These are phyloP conservation scores for Blastocladiella emersonii DNA, from an alignment of 371 early-diverging fungal genomes.

Conservation along the genomic window DNA sequence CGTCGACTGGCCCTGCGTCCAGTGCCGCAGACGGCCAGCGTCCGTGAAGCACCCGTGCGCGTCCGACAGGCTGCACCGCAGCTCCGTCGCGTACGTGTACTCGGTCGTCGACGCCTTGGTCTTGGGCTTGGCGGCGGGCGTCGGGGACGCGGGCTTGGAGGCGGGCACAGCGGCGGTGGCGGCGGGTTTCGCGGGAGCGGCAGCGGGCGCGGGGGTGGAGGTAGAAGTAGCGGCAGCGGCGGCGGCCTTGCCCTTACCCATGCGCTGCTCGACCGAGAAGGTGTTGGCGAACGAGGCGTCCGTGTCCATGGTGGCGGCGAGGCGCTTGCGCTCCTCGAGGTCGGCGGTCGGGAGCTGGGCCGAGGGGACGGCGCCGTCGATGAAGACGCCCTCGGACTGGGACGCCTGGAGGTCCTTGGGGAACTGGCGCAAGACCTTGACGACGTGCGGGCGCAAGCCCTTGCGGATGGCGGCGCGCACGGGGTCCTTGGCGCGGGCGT, in stretches of 20 bases:
- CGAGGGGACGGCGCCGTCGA: neutral
- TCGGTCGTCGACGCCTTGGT: neutral
- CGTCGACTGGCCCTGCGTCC: neutral
- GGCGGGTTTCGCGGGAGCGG: neutral
- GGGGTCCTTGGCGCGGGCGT: neutral
- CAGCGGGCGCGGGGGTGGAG: neutral
- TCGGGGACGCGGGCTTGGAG: neutral
- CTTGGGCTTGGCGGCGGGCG: neutral
- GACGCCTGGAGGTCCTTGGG: neutral
- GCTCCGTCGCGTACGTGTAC: neutral
- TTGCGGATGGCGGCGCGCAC: neutral
- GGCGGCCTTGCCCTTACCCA: neutral
- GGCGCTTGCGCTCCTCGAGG: slow-evolving; percentile 1
- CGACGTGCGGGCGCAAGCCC: neutral
- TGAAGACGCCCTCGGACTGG: neutral
- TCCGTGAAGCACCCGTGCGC: neutral
- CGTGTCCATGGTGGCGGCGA: neutral
- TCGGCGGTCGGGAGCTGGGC: neutral
- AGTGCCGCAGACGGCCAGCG: neutral
- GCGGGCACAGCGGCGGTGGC: neutral
- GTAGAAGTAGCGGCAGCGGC: neutral
- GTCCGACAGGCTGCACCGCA: neutral
- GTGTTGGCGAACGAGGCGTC: neutral
- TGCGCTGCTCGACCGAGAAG: neutral
- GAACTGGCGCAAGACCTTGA: neutral